Conservation (phyloP, 345 rosid genomes). For the Eucalyptus decipiens region DNA sequence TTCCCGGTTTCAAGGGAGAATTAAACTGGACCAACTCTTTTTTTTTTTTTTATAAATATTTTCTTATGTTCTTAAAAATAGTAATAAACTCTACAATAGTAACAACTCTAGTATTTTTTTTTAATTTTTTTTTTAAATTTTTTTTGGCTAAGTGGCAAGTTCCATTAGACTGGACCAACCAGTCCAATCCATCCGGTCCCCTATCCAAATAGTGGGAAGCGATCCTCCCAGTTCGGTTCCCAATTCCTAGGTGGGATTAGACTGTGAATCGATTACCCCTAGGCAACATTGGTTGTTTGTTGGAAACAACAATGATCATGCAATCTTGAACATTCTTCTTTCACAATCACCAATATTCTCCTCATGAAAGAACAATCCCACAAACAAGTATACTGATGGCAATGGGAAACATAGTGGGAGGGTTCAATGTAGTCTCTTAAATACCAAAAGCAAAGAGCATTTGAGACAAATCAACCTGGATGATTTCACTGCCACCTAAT, state of each 20-base stretch:
- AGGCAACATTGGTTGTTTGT: no score
- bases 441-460: background rate
- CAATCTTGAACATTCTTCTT: background rate
- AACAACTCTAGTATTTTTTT: no score
- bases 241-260: accelerated
- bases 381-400: background rate
- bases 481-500: background rate
- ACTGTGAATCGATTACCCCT: accelerated
- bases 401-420: background rate
- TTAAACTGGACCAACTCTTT: accelerated
- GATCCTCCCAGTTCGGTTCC: accelerated
- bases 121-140: no score
- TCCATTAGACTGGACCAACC: no score
- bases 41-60: no score
- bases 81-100: no score
- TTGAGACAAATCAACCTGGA: background rate
- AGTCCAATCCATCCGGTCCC: accelerated
- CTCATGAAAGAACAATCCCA: background rate
- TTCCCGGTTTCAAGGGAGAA: no score
- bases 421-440: background rate
- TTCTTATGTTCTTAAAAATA: no score
- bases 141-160: no score
- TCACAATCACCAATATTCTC: background rate
- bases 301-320: accelerated
- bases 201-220: no score